Percentiles rank a stretch among this genome's conserved stretches.
Conservation (phyloP, 352 stramenopile species). For the Phytophthora melonis region DNA sequence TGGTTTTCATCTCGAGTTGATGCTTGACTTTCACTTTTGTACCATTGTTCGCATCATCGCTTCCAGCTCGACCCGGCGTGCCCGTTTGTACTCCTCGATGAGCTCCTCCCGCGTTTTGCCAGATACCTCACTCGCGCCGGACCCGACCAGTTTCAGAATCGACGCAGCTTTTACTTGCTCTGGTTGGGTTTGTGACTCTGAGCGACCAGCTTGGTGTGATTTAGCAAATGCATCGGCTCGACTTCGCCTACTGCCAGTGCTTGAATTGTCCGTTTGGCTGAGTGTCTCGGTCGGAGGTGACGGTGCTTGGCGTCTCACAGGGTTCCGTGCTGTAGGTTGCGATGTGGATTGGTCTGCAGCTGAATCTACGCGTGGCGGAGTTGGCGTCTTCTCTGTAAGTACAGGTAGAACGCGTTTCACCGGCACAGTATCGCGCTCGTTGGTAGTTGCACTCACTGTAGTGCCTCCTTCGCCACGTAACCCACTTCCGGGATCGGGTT, state of each 20-base stretch:
- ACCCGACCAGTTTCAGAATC: constrained; percentile 69
- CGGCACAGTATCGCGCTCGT: constrained; percentile 2
- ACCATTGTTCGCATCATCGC: constrained; percentile 77
- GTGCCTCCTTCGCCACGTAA: neutral
- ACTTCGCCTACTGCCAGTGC: constrained; percentile 18
- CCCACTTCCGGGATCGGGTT: neutral
- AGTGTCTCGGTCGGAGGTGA: constrained; percentile 23
- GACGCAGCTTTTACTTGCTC: constrained; percentile 46
- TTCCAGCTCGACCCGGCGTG: constrained; percentile 67
- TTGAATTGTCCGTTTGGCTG: constrained; percentile 8
- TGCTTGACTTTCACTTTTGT: constrained; percentile 40
- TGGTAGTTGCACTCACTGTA: neutral
- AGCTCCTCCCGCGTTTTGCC: constrained; percentile 66
- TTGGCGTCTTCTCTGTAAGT: constrained; percentile 11
- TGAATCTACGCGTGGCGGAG: constrained; percentile 2
- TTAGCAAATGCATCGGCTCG: constrained; percentile 18
- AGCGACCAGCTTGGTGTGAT: constrained; percentile 7
- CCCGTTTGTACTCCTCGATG: constrained; percentile 72
- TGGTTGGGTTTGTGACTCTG: constrained; percentile 6
- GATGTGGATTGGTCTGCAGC: neutral
- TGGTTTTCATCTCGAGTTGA: neutral
- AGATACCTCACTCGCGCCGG: constrained; percentile 31
- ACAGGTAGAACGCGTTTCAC: constrained; percentile 19
- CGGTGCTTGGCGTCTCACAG: constrained; percentile 6
- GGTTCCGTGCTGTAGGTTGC: neutral